phyloP scores from a whole-genome alignment of 2,329 filamentous ascomycete species.

The Fusarium nurragi region DNA sequence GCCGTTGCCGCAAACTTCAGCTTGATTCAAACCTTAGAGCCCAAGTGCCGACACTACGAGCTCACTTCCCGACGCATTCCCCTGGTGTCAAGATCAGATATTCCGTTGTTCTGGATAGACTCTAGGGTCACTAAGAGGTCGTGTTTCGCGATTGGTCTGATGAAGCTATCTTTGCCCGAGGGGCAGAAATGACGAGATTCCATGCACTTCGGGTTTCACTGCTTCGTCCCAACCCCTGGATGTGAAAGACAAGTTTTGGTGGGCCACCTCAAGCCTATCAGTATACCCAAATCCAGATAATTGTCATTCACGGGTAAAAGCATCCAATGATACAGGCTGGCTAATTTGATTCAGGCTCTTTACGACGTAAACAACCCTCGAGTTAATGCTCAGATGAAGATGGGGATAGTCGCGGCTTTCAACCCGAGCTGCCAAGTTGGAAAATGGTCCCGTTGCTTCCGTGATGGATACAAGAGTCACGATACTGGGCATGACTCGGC shows the following conservation, averaged over 20 bases:
- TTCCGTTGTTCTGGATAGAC: background rate
- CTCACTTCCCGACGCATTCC: background rate
- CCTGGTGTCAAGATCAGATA: background rate
- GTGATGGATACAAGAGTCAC: background rate
- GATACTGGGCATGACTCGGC: background rate
- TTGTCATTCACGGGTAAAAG: constrained; percentile 31
- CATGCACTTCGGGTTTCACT: constrained; percentile 37
- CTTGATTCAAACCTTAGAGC: constrained; percentile 21
- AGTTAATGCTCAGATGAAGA: constrained; percentile 5
- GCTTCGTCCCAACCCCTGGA: constrained; percentile 32
- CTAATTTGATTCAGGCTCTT: constrained; percentile 28
- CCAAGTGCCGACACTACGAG: constrained; percentile 19
- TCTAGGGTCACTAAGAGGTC: background rate
- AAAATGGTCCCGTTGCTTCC: constrained; percentile 12
- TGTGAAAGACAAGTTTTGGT: constrained; percentile 17
- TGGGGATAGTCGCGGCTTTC: background rate
- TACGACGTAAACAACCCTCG: constrained; percentile 11
- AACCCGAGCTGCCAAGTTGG: background rate
- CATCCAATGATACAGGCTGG: constrained; percentile 10
- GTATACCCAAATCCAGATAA: constrained; percentile 8
- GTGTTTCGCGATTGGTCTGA: constrained; percentile 7
- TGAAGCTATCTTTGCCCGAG: constrained; percentile 11
- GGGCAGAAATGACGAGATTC: constrained; percentile 41
- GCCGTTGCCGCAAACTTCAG: constrained; percentile 27
- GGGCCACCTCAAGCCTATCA: constrained; percentile 7